These are phyloP conservation scores for Hypocrella siamensis DNA, from an alignment of 2,329 filamentous ascomycete species.

Conservation along the genomic window DNA sequence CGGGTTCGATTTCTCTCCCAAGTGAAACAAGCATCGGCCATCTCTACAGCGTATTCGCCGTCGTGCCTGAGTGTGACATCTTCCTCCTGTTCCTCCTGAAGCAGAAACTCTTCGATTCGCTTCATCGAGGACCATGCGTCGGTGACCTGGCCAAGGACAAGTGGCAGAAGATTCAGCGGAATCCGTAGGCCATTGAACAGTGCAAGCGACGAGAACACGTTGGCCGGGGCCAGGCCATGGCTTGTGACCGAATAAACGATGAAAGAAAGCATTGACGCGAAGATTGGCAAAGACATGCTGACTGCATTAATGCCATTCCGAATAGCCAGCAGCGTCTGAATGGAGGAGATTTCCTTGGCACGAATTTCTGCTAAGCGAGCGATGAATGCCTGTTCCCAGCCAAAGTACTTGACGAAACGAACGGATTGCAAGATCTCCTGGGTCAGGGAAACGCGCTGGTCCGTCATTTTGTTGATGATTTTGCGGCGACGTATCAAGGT, in stretches of 20 bases:
- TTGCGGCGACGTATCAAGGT: constrained; percentile 60
- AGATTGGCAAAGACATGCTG: constrained; percentile 76
- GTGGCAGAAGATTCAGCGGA: constrained; percentile 74
- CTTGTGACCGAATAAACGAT: constrained; percentile 61
- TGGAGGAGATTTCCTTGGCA: constrained; percentile 61
- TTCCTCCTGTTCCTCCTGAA: constrained; percentile 73
- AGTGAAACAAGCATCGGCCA: constrained; percentile 64
- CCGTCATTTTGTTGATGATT: constrained; percentile 82
- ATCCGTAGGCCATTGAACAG: constrained; percentile 85
- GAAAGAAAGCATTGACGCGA: constrained; percentile 89
- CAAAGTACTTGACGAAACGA: constrained; percentile 91
- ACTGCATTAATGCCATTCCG: constrained; percentile 75
- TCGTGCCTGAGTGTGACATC: constrained; percentile 41
- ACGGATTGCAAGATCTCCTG: constrained; percentile 87
- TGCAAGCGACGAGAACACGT: constrained; percentile 83
- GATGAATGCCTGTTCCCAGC: constrained; percentile 83
- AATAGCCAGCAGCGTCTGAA: constrained; percentile 69
- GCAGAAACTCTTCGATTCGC: constrained; percentile 75
- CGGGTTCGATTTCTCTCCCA: constrained; percentile 60
- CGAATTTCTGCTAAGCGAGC: constrained; percentile 60
- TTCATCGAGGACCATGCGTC: constrained; percentile 77
- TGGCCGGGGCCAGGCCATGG: constrained; percentile 54
- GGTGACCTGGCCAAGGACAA: constrained; percentile 77
- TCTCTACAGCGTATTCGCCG: constrained; percentile 52
- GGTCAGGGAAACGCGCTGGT: constrained; percentile 78